Evolutionary conservation across 768 basidiomycete genomes (phyloP), one percentile per base, ranked within the genome.

Genomic region (Grammothele lineata): DNA sequence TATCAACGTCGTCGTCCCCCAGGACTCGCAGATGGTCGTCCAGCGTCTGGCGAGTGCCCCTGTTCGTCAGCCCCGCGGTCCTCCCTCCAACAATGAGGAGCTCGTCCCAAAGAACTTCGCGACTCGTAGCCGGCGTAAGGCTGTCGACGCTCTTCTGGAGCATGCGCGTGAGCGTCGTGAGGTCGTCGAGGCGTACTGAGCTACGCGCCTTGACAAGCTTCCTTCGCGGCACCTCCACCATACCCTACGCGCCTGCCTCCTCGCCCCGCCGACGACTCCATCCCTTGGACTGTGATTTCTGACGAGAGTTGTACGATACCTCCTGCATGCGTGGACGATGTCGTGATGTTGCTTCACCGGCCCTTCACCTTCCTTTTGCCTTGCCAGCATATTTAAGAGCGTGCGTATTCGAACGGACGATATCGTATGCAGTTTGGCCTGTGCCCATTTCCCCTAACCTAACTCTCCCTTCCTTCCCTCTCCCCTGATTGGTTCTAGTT

Each of bases 91-190:
- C 61, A 81, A 81, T 54, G 90, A 92, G 60, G 90, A 92, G 62
- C 79, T 92, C 40, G 84, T 85, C 17, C 85, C 87, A 36, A 85
- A 87, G 76, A 92, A 92, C 65, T 92, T 92, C 71, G 90, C 90
- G 6, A 82, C 83, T 30, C 80, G 90, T 57, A 85, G 88, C 67
- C 78, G 89, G 66, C 80, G 87, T 59, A 81, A 86, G 73, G 89
- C 90, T 17, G 86, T 91, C 50, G 87, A 85, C 26, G 87, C 88
- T 22, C 70, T 92, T 41, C 77, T 92, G 56, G 82, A 90, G 77
- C 85, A 77, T 58, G 86, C 88, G 26, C 80, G 88, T 51, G 88
- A 89, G 71, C 78, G 85, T 61, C 73, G 88, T 53, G 87, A 87
- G 64, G 67, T 78, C 55, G 75, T 88, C 56, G 85, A 86, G 63